Percentiles rank a stretch among this genome's conserved stretches.
phyloP scores from a whole-genome alignment of 139 green algal species.

The Micromonas pusilla region DNA sequence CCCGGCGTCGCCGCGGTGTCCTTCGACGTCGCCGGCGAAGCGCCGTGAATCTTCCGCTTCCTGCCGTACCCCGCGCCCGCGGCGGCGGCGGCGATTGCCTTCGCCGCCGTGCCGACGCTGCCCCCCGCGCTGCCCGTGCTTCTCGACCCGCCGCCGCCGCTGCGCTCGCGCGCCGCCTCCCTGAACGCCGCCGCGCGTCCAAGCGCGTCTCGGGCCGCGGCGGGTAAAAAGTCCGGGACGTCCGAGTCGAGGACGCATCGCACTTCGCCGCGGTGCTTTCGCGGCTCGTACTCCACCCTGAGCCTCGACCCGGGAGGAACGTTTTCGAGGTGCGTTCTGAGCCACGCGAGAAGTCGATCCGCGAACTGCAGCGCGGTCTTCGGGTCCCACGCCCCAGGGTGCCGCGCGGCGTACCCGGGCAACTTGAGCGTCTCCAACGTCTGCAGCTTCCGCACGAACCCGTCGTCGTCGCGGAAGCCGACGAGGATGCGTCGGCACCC shows the following conservation, averaged over 20 bases:
- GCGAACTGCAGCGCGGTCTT: constrained; percentile 17
- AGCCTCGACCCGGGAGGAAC: background rate
- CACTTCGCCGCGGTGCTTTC: background rate
- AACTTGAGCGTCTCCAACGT: constrained; percentile 30
- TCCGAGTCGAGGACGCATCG: background rate
- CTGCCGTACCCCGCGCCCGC: too few species aligned
- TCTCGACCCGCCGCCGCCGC: background rate
- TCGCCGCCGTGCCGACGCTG: too few species aligned
- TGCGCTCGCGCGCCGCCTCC: background rate
- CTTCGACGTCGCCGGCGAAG: background rate
- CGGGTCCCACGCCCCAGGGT: constrained; percentile 24
- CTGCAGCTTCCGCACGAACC: constrained; percentile 23
- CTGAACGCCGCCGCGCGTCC: background rate
- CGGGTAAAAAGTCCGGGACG: constrained; percentile 16
- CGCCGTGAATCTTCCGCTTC: too few species aligned
- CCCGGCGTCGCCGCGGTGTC: background rate
- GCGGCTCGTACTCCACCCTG: constrained; percentile 6
- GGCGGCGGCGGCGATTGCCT: too few species aligned
- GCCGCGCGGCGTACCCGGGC: constrained; percentile 15
- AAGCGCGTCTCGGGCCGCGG: background rate
- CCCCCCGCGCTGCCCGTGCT: background rate
- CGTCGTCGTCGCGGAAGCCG: constrained; percentile 34
- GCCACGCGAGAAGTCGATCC: background rate
- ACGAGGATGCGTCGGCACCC: constrained; percentile 31
- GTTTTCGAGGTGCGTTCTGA: background rate